Evolutionary conservation across 768 basidiomycete genomes (phyloP), one percentile per base, ranked within the genome.

Genomic region (Mycena leptocephala): DNA sequence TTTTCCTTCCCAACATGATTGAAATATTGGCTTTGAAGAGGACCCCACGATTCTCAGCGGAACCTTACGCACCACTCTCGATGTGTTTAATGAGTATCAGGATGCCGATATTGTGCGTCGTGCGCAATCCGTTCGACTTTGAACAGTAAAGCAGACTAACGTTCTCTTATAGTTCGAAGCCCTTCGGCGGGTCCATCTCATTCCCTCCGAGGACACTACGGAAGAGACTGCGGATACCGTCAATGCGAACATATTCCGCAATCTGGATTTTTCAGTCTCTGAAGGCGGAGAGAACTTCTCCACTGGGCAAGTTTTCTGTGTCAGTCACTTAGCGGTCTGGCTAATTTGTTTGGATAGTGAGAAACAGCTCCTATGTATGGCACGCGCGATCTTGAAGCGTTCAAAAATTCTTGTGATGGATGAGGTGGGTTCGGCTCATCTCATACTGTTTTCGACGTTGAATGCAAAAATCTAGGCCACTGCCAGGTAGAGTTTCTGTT

Each of bases 281-380:
- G 96, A 97, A 85, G 95, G 94, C 0, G 95, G 95, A 13, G 96
- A 97, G 16, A 97, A 97, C 85, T 96, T 97, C 82, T 96, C 95
- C 0, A 93, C 94, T 5, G 95, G 95, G 94, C 94, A 72, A 63
- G 89, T 81, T 5, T 48, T 37, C 64, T 53, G 64, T 11, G n/a
- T n/a, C n/a, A n/a, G 3, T 32, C 5, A 14, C 6, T 35, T 39
- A 18, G 10, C 11, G 6, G 18, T 11, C n/a, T 18, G 2, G n/a
- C 20, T 32, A 26, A 30, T 24, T 48, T 30, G 46, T 18, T 43
- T 22, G 59, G 51, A 77, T 33, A 92, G 92, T 10, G 93, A 95
- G 84, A 95, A 94, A 80, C 94, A 95, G 81, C 83, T 95, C 22
- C 87, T 96, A 8, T 96, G 95, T 81, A 96, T 97, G 95, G 96